phyloP scores from a whole-genome alignment of 768 basidiomycete genomes.

The Pleurotus citrinopileatus region DNA sequence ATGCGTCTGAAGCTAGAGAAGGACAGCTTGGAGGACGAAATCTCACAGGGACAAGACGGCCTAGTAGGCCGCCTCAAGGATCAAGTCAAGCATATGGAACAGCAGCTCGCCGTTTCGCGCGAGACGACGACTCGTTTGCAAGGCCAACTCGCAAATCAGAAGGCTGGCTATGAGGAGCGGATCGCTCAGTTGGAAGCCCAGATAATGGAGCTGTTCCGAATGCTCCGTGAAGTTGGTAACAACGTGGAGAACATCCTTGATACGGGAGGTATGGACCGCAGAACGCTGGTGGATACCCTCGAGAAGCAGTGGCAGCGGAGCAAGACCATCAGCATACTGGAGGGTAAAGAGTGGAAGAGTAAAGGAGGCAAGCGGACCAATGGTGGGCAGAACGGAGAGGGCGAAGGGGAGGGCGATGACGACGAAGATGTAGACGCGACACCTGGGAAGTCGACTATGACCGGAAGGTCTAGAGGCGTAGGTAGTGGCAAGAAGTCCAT shows the following conservation, averaged over 20 bases:
- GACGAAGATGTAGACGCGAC: slow-evolving; percentile 55
- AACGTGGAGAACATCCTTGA: slow-evolving; percentile 76
- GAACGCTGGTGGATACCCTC: slow-evolving; percentile 73
- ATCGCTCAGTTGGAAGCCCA: slow-evolving; percentile 88
- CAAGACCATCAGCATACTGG: slow-evolving; percentile 82
- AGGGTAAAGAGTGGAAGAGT: slow-evolving; percentile 54
- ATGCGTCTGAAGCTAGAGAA: slow-evolving; percentile 77
- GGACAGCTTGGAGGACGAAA: slow-evolving; percentile 76
- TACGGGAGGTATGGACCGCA: slow-evolving; percentile 71
- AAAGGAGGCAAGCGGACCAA: slow-evolving; percentile 28
- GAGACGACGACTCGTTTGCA: slow-evolving; percentile 76
- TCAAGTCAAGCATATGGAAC: slow-evolving; percentile 66
- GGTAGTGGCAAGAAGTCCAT: slow-evolving; percentile 28
- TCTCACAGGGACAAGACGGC: slow-evolving; percentile 79
- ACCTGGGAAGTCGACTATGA: slow-evolving; percentile 50
- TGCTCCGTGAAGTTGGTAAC: slow-evolving; percentile 83
- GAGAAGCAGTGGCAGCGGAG: slow-evolving; percentile 81
- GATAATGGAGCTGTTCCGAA: slow-evolving; percentile 90
- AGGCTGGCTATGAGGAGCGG: slow-evolving; percentile 76
- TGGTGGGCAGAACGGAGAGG: slow-evolving; percentile 13
- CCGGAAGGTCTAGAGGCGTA: slow-evolving; percentile 29
- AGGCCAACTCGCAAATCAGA: slow-evolving; percentile 75
- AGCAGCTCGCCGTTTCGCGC: slow-evolving; percentile 75
- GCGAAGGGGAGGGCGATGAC: slow-evolving; percentile 30
- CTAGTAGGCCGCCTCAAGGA: slow-evolving; percentile 79